Evolutionary conservation across 2,329 filamentous ascomycete species (phyloP).

Genomic region (Colletotrichum incanum): DNA sequence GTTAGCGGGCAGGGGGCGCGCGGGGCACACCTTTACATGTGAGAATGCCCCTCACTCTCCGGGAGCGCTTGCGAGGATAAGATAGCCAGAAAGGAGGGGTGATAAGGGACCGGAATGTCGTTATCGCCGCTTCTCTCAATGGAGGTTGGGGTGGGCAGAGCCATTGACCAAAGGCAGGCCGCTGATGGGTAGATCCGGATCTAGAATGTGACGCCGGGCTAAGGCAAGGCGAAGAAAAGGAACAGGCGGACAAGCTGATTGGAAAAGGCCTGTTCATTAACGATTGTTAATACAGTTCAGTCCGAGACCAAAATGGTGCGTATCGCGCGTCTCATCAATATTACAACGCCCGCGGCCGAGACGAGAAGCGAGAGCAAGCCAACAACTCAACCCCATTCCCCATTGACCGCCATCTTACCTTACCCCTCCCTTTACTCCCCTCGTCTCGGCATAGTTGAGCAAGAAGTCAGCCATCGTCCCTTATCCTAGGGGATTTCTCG

Average conservation of each 20-base stretch:
- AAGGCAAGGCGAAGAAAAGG: conserved; percentile 2
- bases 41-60: conserved; percentile 8
- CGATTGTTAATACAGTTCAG: not conserved
- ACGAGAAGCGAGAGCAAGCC: not conserved
- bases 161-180: conserved; percentile 4
- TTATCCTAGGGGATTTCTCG: not conserved
- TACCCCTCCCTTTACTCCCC: conserved; percentile 13
- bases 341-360: not conserved
- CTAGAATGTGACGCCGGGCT: conserved; percentile 3
- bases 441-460: conserved; percentile 6
- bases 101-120: conserved; percentile 14
- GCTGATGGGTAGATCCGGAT: not conserved
- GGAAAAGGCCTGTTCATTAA: not conserved
- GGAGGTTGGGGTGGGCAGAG: not conserved
- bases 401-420: conserved; percentile 25
- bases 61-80: conserved; percentile 8
- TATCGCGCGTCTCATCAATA: conserved; percentile 29
- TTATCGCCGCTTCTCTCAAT: conserved; percentile 1
- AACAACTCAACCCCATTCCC: not conserved
- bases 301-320: conserved; percentile 15
- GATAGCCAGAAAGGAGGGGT: conserved; percentile 18
- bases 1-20: not conserved
- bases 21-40: conserved; percentile 18
- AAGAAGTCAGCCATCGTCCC: not conserved
- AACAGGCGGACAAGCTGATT: too few species aligned